Base-by-base conservation (phyloP, 768 basidiomycete species). In the Mycena amicta region DNA sequence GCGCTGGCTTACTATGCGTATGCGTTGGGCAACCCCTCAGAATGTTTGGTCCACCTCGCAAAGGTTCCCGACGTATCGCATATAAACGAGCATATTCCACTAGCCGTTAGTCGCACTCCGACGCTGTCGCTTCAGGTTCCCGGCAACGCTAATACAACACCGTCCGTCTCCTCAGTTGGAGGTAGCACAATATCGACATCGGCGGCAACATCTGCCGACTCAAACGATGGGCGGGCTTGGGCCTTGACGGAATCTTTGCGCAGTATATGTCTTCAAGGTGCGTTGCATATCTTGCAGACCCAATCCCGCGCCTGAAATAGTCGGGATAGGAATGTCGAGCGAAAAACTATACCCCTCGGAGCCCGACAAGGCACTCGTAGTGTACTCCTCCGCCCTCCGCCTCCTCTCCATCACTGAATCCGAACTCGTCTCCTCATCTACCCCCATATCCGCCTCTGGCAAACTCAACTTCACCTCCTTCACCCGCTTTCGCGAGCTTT, bases 1-100 rank as follows among this genome's bases (percentile, higher is more conserved):
- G 80, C 84, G 0, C 75, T 92, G 50, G 92, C 91, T 2, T 93
- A 92, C 71, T 89, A 90, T 66, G 85, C 87, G 3, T 93, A 91
- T 71, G 91, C 93, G 0, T 71, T 93, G 5, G 85, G 87, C 26
- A 77, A 82, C 25, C 87, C 87, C 18, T 71, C 77, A 2, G 82
- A 85, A 55, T 93, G 90, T 57, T 73, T 95, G 15, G 64, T 74
- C 2, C 77, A 88, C 63, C 77, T 92, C 2, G 68, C 70, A 22
- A 77, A 80, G 63, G 81, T 90, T 5, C 80, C 82, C 11, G 77
- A 84, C 51, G 71, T 89, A 26, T 58, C 78, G 13, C 81, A 86
- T 61, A 72, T 81, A n/a, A 80, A 81, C 60, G 77, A 74, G 51
- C 83, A 84, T 59, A 77, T 85, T 23, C 83, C 83, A 12, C 69